phyloP scores from a whole-genome alignment of 2,329 filamentous ascomycete genomes.

The Colletotrichum sp. region DNA sequence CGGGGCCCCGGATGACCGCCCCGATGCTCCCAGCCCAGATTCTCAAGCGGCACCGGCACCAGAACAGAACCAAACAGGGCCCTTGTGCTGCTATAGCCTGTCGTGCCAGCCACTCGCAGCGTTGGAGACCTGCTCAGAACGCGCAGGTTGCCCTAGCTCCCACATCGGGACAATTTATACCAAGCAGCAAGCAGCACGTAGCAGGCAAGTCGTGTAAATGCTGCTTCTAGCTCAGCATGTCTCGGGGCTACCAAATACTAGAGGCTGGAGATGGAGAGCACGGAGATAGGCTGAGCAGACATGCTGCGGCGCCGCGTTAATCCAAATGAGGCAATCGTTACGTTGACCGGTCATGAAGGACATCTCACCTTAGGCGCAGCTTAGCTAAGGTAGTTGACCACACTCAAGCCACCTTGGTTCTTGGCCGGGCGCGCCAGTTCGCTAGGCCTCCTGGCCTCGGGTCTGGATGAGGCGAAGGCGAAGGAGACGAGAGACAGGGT shows the following conservation, averaged over 20 bases:
- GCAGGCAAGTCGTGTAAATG: background rate
- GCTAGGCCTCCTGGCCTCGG: background rate
- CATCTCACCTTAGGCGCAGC: background rate
- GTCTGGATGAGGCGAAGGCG: background rate
- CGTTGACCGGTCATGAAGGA: background rate
- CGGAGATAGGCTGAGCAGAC: background rate
- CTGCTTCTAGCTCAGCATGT: background rate
- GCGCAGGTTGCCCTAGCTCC: background rate
- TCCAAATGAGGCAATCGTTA: conserved; percentile 19
- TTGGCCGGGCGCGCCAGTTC: background rate
- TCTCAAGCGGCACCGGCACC: background rate
- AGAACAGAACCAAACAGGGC: background rate
- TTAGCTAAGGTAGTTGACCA: conserved; percentile 3
- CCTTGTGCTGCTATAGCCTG: background rate
- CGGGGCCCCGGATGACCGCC: background rate
- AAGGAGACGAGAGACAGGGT: background rate
- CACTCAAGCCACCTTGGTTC: background rate
- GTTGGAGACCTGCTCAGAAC: background rate
- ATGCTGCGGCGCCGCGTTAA: background rate
- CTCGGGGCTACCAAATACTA: background rate
- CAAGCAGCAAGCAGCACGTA: background rate
- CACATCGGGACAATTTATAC: no score
- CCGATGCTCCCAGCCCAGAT: background rate
- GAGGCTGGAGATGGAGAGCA: background rate
- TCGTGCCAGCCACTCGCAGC: background rate